These are phyloP conservation scores for Malus fusca DNA, from an alignment of 306 rosid genomes.

Conservation along the genomic window DNA sequence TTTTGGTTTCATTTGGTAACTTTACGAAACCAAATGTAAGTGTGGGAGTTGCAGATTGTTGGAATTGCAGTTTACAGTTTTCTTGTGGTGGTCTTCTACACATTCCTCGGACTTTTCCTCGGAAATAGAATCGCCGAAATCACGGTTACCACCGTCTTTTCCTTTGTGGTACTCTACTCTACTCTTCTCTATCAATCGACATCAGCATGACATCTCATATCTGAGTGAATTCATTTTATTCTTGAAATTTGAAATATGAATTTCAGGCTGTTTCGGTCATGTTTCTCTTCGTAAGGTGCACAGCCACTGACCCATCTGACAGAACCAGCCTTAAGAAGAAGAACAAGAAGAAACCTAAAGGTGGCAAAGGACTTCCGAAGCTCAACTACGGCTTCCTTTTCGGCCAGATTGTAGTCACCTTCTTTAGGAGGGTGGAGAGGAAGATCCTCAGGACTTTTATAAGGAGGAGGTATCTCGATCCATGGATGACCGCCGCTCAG, in stretches of 20 bases:
- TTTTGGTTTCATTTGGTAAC: background rate
- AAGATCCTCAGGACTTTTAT: conserved; percentile 69
- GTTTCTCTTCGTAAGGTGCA: conserved; percentile 73
- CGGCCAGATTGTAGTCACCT: conserved; percentile 60
- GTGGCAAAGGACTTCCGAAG: conserved; percentile 23
- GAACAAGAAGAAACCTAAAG: conserved; percentile 29
- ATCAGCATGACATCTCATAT: background rate
- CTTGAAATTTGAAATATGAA: background rate
- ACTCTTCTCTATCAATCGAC: background rate
- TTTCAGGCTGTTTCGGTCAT: conserved; percentile 55
- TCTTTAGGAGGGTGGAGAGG: conserved; percentile 73
- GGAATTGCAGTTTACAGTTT: conserved; percentile 61
- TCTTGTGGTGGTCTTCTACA: conserved; percentile 60
- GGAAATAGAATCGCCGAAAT: conserved; percentile 62
- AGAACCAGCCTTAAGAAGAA: conserved; percentile 54
- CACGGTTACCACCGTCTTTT: conserved; percentile 42
- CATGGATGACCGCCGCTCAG: conserved; percentile 41
- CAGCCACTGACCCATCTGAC: conserved; percentile 85
- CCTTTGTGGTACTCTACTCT: conserved; percentile 39
- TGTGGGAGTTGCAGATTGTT: conserved; percentile 42
- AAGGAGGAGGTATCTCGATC: conserved; percentile 77
- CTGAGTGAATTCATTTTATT: background rate
- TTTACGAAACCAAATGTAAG: background rate
- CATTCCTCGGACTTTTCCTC: conserved; percentile 74
- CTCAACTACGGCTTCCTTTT: conserved; percentile 53